phyloP scores from a whole-genome alignment of 257 asterid genomes.

The Nemophila menziesii region DNA sequence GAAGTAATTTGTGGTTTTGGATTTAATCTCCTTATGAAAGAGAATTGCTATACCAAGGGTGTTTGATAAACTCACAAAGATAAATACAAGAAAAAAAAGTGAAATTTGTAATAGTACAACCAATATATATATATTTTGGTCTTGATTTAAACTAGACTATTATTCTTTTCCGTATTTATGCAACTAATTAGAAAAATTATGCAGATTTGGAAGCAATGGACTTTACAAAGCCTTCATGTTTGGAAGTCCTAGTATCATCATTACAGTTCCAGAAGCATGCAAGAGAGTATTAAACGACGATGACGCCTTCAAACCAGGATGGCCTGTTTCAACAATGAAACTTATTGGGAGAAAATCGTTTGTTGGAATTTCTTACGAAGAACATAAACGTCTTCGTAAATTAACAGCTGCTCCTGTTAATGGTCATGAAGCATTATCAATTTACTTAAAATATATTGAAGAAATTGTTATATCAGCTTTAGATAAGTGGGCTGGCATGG shows the following conservation, averaged over 20 bases:
- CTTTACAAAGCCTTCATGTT: slow-evolving; percentile 78
- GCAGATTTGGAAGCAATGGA: slow-evolving; percentile 63
- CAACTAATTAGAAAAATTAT: background rate
- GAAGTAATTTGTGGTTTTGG: too few species aligned
- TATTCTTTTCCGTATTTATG: too few species aligned
- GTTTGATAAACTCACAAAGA: too few species aligned
- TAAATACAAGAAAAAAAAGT: too few species aligned
- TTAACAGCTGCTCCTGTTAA: slow-evolving; percentile 79
- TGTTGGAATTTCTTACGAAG: slow-evolving; percentile 44
- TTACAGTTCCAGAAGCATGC: slow-evolving; percentile 69
- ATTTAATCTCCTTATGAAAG: too few species aligned
- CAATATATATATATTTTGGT: too few species aligned
- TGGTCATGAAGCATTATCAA: slow-evolving; percentile 60
- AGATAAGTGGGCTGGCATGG: slow-evolving; percentile 70
- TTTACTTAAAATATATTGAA: slow-evolving; percentile 59
- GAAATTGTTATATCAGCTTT: slow-evolving; percentile 39
- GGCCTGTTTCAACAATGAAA: slow-evolving; percentile 61
- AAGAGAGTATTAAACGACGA: slow-evolving; percentile 62
- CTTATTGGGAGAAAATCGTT: slow-evolving; percentile 88
- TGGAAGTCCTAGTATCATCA: slow-evolving; percentile 70
- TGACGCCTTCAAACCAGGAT: slow-evolving; percentile 77
- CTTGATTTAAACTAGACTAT: too few species aligned
- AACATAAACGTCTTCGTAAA: slow-evolving; percentile 64
- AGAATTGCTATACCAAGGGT: too few species aligned
- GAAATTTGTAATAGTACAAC: too few species aligned